Conservation (phyloP, 2,329 filamentous ascomycete genomes). For the Waltergamsia citrina region DNA sequence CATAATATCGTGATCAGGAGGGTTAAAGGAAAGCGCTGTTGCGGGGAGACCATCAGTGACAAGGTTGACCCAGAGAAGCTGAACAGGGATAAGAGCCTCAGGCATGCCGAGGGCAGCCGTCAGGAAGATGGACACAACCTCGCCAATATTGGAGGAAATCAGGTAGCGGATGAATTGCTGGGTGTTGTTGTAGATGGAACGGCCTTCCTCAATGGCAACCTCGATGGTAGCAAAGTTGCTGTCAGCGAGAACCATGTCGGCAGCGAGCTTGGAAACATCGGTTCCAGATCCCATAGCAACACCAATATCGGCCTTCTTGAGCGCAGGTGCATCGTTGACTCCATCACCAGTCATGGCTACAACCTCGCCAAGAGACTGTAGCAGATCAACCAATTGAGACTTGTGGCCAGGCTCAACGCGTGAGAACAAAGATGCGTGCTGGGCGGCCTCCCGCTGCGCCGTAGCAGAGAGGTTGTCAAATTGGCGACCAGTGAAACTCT, state of each 20-base stretch:
- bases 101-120: constrained; percentile 96
- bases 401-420: constrained; percentile 94
- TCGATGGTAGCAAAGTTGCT: constrained; percentile 99
- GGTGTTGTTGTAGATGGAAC: constrained; percentile 99
- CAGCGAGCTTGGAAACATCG: constrained; percentile 90
- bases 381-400: constrained; percentile 92
- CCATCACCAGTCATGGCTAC: constrained; percentile 99
- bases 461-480: constrained; percentile 76
- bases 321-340: constrained; percentile 92
- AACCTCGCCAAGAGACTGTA: constrained; percentile 86
- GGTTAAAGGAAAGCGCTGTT: constrained; percentile 95
- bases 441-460: constrained; percentile 77
- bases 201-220: constrained; percentile 89
- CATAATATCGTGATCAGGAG: constrained; percentile 98
- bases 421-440: constrained; percentile 84
- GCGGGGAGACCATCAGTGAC: constrained; percentile 96
- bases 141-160: constrained; percentile 98
- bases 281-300: constrained; percentile 98
- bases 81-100: constrained; percentile 91
- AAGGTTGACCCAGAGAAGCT: constrained; percentile 97
- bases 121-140: constrained; percentile 97
- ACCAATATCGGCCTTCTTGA: constrained; percentile 98
- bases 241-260: constrained; percentile 97
- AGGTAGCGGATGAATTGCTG: constrained; percentile 99
- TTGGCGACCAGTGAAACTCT: constrained; percentile 91